A percentile compares a stretch with the other conserved stretches of the same genome.
Evolutionary conservation across 176 grass and related monocot species (phyloP).

Genomic region (Calamus simplicifolius): DNA sequence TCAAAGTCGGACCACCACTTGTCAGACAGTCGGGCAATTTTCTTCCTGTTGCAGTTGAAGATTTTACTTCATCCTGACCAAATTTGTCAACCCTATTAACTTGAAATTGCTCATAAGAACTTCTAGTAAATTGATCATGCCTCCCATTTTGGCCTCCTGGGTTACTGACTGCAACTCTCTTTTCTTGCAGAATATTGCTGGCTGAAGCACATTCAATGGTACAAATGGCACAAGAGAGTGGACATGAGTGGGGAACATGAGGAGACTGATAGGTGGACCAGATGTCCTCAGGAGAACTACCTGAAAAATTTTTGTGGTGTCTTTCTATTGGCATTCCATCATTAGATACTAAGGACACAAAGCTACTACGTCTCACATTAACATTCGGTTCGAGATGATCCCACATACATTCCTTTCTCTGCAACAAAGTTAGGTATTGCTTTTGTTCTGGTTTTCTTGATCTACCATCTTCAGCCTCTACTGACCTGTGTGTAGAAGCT

Average conservation of each 20-base stretch:
- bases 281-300: constrained; percentile 34
- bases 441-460: constrained; percentile 27
- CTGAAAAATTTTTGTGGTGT: constrained; percentile 31
- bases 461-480: constrained; percentile 32
- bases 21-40: constrained; percentile 15
- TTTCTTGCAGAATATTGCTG: constrained; percentile 13
- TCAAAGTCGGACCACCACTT: constrained; percentile 29
- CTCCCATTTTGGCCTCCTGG: constrained; percentile 14
- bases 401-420: constrained; percentile 16
- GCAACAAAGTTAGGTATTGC: constrained; percentile 12
- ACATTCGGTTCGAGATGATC: constrained; percentile 24
- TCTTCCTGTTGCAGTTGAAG: constrained; percentile 24
- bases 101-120: too few relatives aligned
- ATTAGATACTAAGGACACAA: constrained; percentile 13
- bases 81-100: constrained; percentile 8
- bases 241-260: constrained; percentile 60
- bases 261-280: constrained; percentile 21
- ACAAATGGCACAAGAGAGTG: constrained; percentile 41
- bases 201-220: constrained; percentile 16
- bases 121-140: constrained; percentile 4
- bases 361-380: constrained; percentile 19
- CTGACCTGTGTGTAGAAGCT: constrained; percentile 11
- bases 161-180: constrained; percentile 17
- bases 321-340: constrained; percentile 26
- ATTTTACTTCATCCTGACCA: constrained; percentile 19